Evolutionary conservation across 257 asterid genomes (phyloP), one percentile per base, ranked within the genome.

Genomic region (Dorcoceras hygrometricum): DNA sequence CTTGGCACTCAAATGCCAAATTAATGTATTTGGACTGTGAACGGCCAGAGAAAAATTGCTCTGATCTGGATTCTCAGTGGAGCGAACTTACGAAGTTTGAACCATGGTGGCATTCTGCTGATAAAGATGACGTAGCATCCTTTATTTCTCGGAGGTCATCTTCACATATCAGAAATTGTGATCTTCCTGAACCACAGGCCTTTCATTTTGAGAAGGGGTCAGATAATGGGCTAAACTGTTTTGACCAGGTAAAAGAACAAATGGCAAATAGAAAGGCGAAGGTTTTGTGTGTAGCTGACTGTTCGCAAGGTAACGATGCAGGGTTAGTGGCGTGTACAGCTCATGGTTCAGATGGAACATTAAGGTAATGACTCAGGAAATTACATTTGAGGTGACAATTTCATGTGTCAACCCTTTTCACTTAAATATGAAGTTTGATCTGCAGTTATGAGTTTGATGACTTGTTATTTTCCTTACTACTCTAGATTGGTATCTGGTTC

Each of bases 51-150:
- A 82, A 79, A 78, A 76, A 66, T 69, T 71, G 61, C 69, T 71
- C 89, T 58, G 68, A 78, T 57, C 12, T 74, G 64, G 87, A 83
- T 57, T 77, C 86, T 10, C 65, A 81, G 20, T 81, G 84, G 82
- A 62, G 76, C 53, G 89, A 78, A 51, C 73, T 86, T 43, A 57
- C 79, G 81, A 81, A 81, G 64, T 68, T 74, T 14, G 84, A 79
- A 56, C 92, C 92, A 2, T 86, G 92, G 92, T 86, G 92, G 92
- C 77, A 82, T 61, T 61, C 84, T 10, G 78, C 79, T 79, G 83
- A 78, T 65, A 85, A 72, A 32, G 77, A 75, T 58, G 81, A 76
- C 39, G 46, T 77, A 20, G 72, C 73, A 34, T 76, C 80, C 65
- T 62, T 73, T 66, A 74, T 72, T 75, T 79, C 82, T 79, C 82